Conservation (phyloP, 176 grass and related monocot species). For the Oryza rufipogon region DNA sequence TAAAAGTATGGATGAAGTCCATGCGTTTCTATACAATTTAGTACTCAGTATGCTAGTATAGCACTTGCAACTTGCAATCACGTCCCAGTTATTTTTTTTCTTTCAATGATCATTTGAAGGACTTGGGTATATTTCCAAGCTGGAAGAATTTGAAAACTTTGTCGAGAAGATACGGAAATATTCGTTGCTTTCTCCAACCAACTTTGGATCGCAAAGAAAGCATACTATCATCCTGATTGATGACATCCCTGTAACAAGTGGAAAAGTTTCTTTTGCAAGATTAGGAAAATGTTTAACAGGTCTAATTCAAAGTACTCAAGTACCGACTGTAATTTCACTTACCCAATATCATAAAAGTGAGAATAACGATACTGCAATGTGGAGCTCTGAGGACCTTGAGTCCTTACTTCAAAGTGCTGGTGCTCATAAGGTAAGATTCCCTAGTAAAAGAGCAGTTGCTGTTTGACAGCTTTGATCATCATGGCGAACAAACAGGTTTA, state of each 20-base stretch:
- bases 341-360: constrained; percentile 85
- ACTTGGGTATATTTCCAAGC: constrained; percentile 82
- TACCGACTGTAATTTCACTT: constrained; percentile 85
- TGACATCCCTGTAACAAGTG: constrained; percentile 85
- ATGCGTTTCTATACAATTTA: constrained; percentile 5
- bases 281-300: constrained; percentile 74
- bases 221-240: constrained; percentile 78
- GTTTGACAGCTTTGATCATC: constrained; percentile 12
- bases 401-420: constrained; percentile 77
- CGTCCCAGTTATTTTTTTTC: constrained; percentile 23
- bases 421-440: constrained; percentile 75
- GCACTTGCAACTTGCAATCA: constrained; percentile 1
- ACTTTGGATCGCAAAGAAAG: constrained; percentile 55
- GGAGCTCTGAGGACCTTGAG: constrained; percentile 74
- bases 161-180: constrained; percentile 88
- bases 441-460: constrained; percentile 29
- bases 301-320: constrained; percentile 64
- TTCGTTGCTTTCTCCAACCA: constrained; percentile 62
- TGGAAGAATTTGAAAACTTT: constrained; percentile 95
- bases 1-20: constrained; percentile 2
- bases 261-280: constrained; percentile 76
- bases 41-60: constrained; percentile 2
- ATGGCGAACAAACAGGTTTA: neutral
- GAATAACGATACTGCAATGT: constrained; percentile 48
- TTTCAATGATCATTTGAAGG: constrained; percentile 53